phyloP scores from a whole-genome alignment of 2,329 filamentous ascomycete species.

The Fusarium sp. region DNA sequence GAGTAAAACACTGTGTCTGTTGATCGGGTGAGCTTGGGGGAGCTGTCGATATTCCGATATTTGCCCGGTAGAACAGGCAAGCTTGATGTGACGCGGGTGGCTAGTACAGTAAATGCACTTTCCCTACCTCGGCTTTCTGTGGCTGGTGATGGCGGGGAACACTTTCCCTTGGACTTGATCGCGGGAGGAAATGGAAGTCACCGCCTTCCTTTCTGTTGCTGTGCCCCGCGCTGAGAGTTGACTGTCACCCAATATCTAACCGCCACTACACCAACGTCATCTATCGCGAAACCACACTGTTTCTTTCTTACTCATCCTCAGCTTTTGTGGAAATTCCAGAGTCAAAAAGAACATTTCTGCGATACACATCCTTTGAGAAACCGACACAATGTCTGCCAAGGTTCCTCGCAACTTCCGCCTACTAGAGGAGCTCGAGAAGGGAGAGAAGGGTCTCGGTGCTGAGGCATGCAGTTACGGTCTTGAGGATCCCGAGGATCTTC shows the following conservation, averaged over 20 bases:
- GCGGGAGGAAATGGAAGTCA: conserved; percentile 12
- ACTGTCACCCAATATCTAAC: conserved; percentile 35
- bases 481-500: conserved; percentile 90
- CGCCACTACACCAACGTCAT: conserved; percentile 38
- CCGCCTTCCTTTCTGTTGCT: conserved; percentile 31
- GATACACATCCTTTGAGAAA: conserved; percentile 1
- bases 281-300: conserved; percentile 14
- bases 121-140: conserved; percentile 8
- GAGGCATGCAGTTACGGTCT: conserved; percentile 98
- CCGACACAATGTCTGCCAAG: conserved; percentile 59
- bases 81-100: conserved; percentile 23
- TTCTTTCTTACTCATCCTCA: conserved; percentile 10
- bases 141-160: conserved; percentile 32
- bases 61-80: conserved; percentile 30
- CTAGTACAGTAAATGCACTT: conserved; percentile 6
- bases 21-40: conserved; percentile 24
- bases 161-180: conserved; percentile 3
- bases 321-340: neutral
- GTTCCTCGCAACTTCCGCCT: conserved; percentile 96
- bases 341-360: neutral
- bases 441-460: conserved; percentile 95
- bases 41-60: conserved; percentile 31
- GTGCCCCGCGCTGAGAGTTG: conserved; percentile 32
- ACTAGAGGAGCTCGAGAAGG: conserved; percentile 97
- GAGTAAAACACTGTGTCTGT: conserved; percentile 34